These are phyloP conservation scores for Cercospora zeina DNA, from an alignment of 2,329 filamentous ascomycete genomes.

Conservation along the genomic window DNA sequence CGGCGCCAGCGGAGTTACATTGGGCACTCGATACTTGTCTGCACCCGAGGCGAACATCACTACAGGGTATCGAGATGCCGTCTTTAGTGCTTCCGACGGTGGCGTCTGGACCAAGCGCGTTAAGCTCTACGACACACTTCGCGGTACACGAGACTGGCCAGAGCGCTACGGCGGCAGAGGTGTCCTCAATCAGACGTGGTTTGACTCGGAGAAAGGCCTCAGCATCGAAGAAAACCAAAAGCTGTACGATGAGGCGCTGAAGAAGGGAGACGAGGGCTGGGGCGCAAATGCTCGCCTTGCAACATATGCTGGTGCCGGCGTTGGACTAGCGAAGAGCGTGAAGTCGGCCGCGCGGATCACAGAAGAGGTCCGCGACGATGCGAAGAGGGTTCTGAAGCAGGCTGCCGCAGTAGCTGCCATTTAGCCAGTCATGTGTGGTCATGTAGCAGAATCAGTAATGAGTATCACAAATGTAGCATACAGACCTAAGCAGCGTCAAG, in stretches of 20 bases:
- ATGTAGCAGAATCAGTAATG: background rate
- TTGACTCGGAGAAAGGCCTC: conserved; percentile 45
- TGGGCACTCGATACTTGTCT: conserved; percentile 67
- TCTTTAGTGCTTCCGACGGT: conserved; percentile 52
- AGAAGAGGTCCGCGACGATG: conserved; percentile 48
- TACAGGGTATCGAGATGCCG: conserved; percentile 50
- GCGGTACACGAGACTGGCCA: conserved; percentile 62
- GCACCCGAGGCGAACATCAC: conserved; percentile 50
- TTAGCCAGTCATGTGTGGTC: background rate
- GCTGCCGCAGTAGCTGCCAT: conserved; percentile 9
- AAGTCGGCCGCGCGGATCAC: conserved; percentile 56
- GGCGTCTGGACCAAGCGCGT: conserved; percentile 54
- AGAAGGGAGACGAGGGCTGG: conserved; percentile 55
- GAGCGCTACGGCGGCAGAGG: conserved; percentile 59
- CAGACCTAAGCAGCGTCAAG: conserved; percentile 14
- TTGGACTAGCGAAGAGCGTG: conserved; percentile 58
- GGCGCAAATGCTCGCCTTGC: conserved; percentile 58
- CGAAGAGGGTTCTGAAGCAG: conserved; percentile 38
- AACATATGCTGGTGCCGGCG: conserved; percentile 63
- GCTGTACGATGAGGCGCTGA: conserved; percentile 51
- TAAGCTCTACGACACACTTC: conserved; percentile 54
- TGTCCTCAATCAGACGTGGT: conserved; percentile 57
- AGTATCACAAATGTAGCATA: conserved; percentile 14
- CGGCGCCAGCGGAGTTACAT: conserved; percentile 55
- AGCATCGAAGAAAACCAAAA: conserved; percentile 48